A percentile compares a stretch with the other conserved stretches of the same genome.
Conservation (phyloP, 768 basidiomycete genomes). For the Boletus vinaceobasis region DNA sequence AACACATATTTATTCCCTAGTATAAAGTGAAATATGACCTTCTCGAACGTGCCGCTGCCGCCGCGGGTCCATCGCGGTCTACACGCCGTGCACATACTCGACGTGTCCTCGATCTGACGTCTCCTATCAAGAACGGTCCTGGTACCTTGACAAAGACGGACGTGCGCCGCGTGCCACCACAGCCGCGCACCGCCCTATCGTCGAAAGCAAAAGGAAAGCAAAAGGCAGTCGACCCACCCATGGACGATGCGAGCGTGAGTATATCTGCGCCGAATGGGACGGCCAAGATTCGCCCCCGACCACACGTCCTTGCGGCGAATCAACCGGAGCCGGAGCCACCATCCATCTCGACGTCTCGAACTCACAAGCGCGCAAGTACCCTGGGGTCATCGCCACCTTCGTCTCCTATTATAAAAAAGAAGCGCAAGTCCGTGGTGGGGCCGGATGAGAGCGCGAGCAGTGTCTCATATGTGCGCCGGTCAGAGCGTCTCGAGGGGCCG, state of each 20-base stretch:
- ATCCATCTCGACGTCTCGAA: slow-evolving; percentile 6
- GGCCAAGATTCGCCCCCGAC: slow-evolving; percentile 6
- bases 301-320: not conserved
- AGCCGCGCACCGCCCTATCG: slow-evolving; percentile 12
- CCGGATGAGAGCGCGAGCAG: slow-evolving; percentile 3
- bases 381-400: slow-evolving; percentile 16
- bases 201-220: slow-evolving; percentile 33
- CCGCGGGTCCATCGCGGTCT: slow-evolving; percentile 49
- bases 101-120: slow-evolving; percentile 43
- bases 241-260: slow-evolving; percentile 6
- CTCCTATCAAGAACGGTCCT: slow-evolving; percentile 16
- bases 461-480: slow-evolving; percentile 14
- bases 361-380: slow-evolving; percentile 29
- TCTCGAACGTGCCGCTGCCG: slow-evolving; percentile 41
- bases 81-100: slow-evolving; percentile 61
- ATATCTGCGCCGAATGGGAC: slow-evolving; percentile 15
- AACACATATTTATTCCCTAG: slow-evolving; percentile 30
- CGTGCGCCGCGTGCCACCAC: slow-evolving; percentile 9
- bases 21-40: slow-evolving; percentile 64
- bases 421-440: slow-evolving; percentile 18
- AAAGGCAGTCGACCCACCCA: slow-evolving; percentile 21
- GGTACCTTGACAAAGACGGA: slow-evolving; percentile 11
- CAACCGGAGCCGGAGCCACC: slow-evolving; percentile 5
- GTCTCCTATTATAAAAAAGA: slow-evolving; percentile 25
- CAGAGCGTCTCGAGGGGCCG: slow-evolving; percentile 17